Evolutionary conservation across 2,329 filamentous ascomycete species (phyloP).

Genomic region (Fusarium sp.): DNA sequence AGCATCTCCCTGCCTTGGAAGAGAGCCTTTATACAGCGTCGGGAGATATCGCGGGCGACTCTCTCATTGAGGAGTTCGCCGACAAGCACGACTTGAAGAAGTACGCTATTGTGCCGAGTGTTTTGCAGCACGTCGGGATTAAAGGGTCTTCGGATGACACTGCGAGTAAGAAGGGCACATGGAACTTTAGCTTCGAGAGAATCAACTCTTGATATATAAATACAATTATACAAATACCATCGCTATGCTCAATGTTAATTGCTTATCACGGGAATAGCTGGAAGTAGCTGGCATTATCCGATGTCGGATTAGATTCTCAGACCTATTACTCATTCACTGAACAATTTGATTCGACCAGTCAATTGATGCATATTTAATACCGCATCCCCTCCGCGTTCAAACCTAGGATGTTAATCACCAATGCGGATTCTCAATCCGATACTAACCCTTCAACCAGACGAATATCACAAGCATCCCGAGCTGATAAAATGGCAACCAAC

Average conservation of each 20-base stretch:
- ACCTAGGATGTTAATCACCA: not conserved
- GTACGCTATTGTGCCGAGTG: conserved; percentile 50
- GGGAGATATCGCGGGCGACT: conserved; percentile 46
- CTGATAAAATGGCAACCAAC: not conserved
- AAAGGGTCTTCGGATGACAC: conserved; percentile 42
- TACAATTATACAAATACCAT: not conserved
- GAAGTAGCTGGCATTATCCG: not conserved
- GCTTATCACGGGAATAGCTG: not conserved
- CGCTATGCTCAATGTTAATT: not conserved
- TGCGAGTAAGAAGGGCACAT: conserved; percentile 45
- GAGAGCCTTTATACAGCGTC: conserved; percentile 32
- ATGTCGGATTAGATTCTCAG: not conserved
- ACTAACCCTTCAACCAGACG: not conserved
- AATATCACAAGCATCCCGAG: not conserved
- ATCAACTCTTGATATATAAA: not conserved
- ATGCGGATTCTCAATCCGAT: not conserved
- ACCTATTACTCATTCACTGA: not conserved
- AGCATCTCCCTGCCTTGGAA: conserved; percentile 42
- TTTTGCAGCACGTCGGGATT: conserved; percentile 51
- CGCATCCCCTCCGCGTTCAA: not conserved
- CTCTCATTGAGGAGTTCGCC: conserved; percentile 49
- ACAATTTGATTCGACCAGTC: not conserved
- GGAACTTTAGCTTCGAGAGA: conserved; percentile 51
- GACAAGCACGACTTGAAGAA: conserved; percentile 43
- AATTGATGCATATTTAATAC: not conserved